Percentiles rank a stretch among this genome's conserved stretches.
Conservation (phyloP, 163 green algal genomes). For the Chlamydomonas reinhardtii region DNA sequence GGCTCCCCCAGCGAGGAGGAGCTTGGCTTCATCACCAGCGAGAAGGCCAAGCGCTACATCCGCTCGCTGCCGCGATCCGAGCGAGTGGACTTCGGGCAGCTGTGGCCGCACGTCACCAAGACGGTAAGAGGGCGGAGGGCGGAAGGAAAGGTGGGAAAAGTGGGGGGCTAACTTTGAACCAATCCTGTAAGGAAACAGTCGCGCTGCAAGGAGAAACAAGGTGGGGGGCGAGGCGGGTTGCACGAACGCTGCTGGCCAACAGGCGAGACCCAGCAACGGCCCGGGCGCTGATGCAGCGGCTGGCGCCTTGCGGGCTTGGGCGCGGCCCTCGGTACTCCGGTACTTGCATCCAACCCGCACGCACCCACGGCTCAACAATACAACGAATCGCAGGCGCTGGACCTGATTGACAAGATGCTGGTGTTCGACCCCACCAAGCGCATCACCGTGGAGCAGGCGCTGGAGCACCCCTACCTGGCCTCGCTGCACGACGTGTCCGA, state of each 20-base stretch:
- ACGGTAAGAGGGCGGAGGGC: not conserved
- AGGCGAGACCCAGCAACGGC: no score
- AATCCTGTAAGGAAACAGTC: no score
- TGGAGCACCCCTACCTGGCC: conserved; percentile 92
- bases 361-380: no score
- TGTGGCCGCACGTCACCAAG: conserved; percentile 28
- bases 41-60: conserved; percentile 89
- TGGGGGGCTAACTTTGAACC: no score
- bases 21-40: conserved; percentile 85
- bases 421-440: conserved; percentile 92
- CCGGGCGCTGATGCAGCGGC: no score
- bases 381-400: conserved; percentile 72
- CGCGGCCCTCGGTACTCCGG: no score
- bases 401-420: conserved; percentile 95
- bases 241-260: no score
- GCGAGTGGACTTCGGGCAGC: conserved; percentile 45
- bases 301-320: no score
- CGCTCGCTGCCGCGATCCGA: conserved; percentile 51
- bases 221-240: no score
- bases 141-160: no score
- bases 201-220: no score
- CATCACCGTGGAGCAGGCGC: conserved; percentile 88
- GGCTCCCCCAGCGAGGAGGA: conserved; percentile 83
- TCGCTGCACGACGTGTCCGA: conserved; percentile 85
- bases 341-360: no score